Base-by-base conservation (phyloP, 129 eudicot genomes). In the Artemisia annua region DNA sequence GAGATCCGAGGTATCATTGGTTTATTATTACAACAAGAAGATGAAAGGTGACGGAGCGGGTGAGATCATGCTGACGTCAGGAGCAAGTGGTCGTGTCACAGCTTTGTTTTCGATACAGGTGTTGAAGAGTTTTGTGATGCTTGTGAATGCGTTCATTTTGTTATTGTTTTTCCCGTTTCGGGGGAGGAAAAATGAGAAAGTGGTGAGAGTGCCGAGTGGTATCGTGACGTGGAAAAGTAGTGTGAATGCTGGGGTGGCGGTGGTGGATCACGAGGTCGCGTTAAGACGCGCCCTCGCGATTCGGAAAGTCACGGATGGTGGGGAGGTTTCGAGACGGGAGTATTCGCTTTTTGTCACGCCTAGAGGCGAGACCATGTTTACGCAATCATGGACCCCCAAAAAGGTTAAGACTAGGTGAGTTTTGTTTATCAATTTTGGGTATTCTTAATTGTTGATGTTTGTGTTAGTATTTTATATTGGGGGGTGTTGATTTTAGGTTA, bases 11-110 rank as follows among this genome's bases (percentile, higher is more conserved):
- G 5, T 3, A 4, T 4, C 1, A 39, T 39, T 5, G 46, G 46
- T 39, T 39, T 7, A 39, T 35, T 3, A 14, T 52, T 52, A 52
- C 5, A 52, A 52, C 5, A 52, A 52, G 17, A 22, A 26, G 15
- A 60, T 60, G 66, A n/a, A 26, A 60, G 66, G 66, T 13, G 30
- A 60, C n/a, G 43, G 43, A 35, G 69, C 71, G 7, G 74, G 79
- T 17, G 81, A 76, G 69, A 67, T 85, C 13, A 83, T 86, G 83
- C 69, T 86, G 50, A 86, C 90, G 30, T 86, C 90, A n/a, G 97
- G 97, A 0, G 97, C 96, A 0, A 91, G 97, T 73, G 97, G 96
- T 8, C 87, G 97, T 2, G 81, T 91, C 54, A 86, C 74, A 13
- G 97, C 91, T 16, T 81, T 91, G 62, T 54, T 91, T 0, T 86